Conservation (phyloP, 768 basidiomycete species). For the Rhodotorula taiwanensis region DNA sequence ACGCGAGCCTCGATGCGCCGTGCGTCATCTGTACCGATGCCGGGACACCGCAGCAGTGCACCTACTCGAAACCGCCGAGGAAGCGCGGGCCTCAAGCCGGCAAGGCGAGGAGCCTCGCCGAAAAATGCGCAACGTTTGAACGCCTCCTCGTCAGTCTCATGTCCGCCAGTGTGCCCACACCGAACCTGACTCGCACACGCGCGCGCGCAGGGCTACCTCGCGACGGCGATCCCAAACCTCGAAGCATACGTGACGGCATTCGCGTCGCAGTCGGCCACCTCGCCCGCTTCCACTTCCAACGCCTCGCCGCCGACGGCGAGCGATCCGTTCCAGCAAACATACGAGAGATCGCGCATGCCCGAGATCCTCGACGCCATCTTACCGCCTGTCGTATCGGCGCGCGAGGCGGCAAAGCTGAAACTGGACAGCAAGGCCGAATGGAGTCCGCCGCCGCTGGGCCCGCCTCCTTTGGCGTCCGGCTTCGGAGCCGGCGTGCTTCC, state of each 20-base stretch:
- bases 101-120: conserved; percentile 10
- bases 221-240: neutral
- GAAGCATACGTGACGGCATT: neutral
- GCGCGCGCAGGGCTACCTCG: neutral
- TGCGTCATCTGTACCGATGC: conserved; percentile 33
- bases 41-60: conserved; percentile 6
- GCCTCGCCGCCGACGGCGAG: conserved; percentile 10
- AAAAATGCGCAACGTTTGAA: conserved; percentile 13
- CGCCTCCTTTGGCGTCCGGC: too few relatives aligned
- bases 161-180: too few relatives aligned
- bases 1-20: conserved; percentile 9
- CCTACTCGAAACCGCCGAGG: conserved; percentile 19
- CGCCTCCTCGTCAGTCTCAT: conserved; percentile 17
- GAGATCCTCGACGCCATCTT: conserved; percentile 9
- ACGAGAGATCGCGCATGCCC: neutral
- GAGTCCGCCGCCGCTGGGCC: too few relatives aligned
- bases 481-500: too few relatives aligned
- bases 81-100: conserved; percentile 32
- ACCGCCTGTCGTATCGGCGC: neutral
- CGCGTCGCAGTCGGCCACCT: neutral
- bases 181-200: neutral
- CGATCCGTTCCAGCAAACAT: neutral
- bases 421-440: neutral
- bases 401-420: neutral
- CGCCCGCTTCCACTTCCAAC: neutral